Conservation (phyloP, 768 basidiomycete genomes). For the Lactarius akahatsu region DNA sequence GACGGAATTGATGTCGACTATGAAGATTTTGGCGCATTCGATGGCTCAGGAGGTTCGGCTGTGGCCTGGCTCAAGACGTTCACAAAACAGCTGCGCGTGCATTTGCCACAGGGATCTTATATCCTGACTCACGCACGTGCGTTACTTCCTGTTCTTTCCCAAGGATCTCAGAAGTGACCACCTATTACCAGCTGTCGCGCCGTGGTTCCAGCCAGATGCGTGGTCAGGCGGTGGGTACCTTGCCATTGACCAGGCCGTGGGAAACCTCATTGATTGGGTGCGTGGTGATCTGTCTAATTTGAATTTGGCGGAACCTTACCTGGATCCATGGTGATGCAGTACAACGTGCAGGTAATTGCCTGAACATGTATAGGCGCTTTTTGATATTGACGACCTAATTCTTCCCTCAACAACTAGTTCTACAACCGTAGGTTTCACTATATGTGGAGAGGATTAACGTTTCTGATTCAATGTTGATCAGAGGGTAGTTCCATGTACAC, state of each 20-base stretch:
- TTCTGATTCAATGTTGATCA: slow-evolving; percentile 21
- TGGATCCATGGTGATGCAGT: slow-evolving; percentile 33
- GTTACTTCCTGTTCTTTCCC: slow-evolving; percentile 20
- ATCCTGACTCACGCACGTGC: slow-evolving; percentile 41
- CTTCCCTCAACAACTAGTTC: slow-evolving; percentile 40
- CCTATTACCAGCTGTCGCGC: not conserved
- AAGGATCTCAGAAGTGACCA: not conserved
- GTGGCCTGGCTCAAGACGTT: slow-evolving; percentile 46
- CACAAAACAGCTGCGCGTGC: slow-evolving; percentile 38
- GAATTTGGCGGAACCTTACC: not conserved
- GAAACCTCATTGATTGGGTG: slow-evolving; percentile 47
- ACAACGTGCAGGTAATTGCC: slow-evolving; percentile 42
- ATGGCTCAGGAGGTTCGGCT: slow-evolving; percentile 50
- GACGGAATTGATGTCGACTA: slow-evolving; percentile 59
- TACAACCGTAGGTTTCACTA: slow-evolving; percentile 34
- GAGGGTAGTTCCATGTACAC: slow-evolving; percentile 43
- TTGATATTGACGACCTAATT: not conserved
- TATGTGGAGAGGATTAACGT: not conserved
- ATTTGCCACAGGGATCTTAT: slow-evolving; percentile 38
- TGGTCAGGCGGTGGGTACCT: slow-evolving; percentile 46
- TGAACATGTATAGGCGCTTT: not conserved
- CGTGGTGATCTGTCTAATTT: slow-evolving; percentile 12
- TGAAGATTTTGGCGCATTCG: slow-evolving; percentile 63
- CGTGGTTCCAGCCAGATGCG: slow-evolving; percentile 36
- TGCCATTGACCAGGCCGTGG: slow-evolving; percentile 40